Percentiles rank a stretch among this genome's conserved stretches.
Conservation (phyloP, 2,329 filamentous ascomycete species). For the Clarireedia hainanense region DNA sequence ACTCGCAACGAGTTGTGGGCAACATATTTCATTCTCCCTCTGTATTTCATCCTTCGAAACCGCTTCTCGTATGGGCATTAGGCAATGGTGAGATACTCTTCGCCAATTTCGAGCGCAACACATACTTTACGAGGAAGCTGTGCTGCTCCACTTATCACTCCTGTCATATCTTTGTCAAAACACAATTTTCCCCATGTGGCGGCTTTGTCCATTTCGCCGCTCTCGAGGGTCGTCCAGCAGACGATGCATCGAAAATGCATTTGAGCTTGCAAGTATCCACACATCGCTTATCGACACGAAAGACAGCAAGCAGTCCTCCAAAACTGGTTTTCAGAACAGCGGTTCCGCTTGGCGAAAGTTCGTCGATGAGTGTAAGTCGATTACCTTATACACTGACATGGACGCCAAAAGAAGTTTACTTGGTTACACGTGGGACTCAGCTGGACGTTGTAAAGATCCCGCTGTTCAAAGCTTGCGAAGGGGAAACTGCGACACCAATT, state of each 20-base stretch:
- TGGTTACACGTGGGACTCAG: background rate
- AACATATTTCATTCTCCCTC: background rate
- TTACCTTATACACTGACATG: background rate
- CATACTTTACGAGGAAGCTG: background rate
- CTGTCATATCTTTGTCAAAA: conserved; percentile 1
- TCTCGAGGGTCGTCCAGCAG: background rate
- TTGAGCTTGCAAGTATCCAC: background rate
- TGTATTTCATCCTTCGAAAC: background rate
- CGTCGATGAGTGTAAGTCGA: background rate
- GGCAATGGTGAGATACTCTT: background rate
- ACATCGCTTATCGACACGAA: background rate
- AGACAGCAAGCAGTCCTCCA: background rate
- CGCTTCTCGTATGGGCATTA: conserved; percentile 1
- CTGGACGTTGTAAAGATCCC: background rate
- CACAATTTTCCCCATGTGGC: background rate
- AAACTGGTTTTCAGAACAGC: background rate
- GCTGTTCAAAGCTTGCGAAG: background rate
- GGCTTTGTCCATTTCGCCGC: background rate
- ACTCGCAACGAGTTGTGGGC: background rate
- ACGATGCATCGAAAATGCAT: background rate
- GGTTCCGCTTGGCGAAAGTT: background rate
- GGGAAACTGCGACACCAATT: background rate
- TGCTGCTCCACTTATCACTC: background rate
- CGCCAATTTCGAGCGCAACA: background rate
- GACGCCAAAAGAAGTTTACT: background rate